Evolutionary conservation across 306 rosid genomes (phyloP), one percentile per base, ranked within the genome.

Genomic region (Argentina anserina): DNA sequence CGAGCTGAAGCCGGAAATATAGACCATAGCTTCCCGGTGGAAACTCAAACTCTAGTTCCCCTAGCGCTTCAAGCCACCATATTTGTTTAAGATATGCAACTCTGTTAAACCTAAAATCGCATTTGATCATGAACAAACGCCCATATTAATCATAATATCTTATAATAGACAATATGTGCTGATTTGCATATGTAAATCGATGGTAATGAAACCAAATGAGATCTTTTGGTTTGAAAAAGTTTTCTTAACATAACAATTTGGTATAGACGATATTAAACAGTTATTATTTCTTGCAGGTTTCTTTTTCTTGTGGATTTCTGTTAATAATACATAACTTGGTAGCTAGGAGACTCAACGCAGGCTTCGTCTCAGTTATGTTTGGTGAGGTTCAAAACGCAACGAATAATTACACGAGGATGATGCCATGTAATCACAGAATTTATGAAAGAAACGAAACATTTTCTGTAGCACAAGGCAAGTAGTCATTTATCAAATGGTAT

Each of bases 51-150:
- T 89, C 90, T 46, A 93, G 4, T 37, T 90, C 97, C 37, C 98
- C 98, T 8, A 65, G 2, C 21, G 85, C 86, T 81, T 93, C 97
- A 36, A 93, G 86, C 98, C 97, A 93, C 97, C 98, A 93, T 50
- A 93, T 87, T 70, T 89, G 96, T 62, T 84, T 89, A 43, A 93
- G 93, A 64, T 90, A 93, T 23, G 97, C 96, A 67, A 93, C 86
- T 36, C 82, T 79, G 21, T 80, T 72, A 67, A 87, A 93, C 81
- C 98, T 93, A 69, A 62, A 28, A 8, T 4, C 34, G 31, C 11
- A 59, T 50, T 25, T 59, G 65, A 59, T 43, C 33, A 72, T 28
- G 18, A 53, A 41, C 2, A 40, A 43, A 18, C 18, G 6, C 14
- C 14, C 36, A 14, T 21, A 10, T 69, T 34, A 46, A 25, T 21